phyloP scores from a whole-genome alignment of 176 grass and related monocot genomes.

The Phoenix roebelenii region DNA sequence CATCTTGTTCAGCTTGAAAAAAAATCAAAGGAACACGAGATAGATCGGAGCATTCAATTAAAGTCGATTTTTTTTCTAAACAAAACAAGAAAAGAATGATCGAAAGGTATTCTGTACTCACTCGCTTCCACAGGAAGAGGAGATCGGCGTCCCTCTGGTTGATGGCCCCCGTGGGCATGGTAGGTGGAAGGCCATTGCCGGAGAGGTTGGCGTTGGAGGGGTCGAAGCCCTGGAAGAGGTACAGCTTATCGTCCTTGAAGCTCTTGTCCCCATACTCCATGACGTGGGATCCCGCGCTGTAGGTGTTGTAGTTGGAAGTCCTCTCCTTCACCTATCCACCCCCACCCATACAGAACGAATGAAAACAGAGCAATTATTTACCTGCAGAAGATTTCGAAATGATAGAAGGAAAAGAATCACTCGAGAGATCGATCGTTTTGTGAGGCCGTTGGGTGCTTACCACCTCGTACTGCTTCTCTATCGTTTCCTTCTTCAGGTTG shows the following conservation, averaged over 20 bases:
- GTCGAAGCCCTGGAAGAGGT: slow-evolving; percentile 83
- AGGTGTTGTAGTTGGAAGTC: slow-evolving; percentile 42
- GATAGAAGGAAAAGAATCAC: no score
- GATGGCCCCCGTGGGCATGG: slow-evolving; percentile 29
- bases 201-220: slow-evolving; percentile 49
- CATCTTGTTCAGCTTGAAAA: no score
- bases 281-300: slow-evolving; percentile 55
- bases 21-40: no score
- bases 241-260: slow-evolving; percentile 74
- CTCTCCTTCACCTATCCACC: slow-evolving; percentile 62
- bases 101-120: slow-evolving; percentile 14
- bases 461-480: slow-evolving; percentile 57
- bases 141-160: slow-evolving; percentile 91
- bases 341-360: no score
- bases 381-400: no score
- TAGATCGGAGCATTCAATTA: no score
- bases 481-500: slow-evolving; percentile 72
- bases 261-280: slow-evolving; percentile 95
- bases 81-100: slow-evolving; percentile 1
- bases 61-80: no score
- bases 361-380: no score
- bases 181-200: slow-evolving; percentile 36
- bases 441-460: slow-evolving; percentile 31
- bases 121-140: slow-evolving; percentile 80
- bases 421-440: no score